phyloP scores from a whole-genome alignment of 305 asterid species.

The Fraxinus ornus region DNA sequence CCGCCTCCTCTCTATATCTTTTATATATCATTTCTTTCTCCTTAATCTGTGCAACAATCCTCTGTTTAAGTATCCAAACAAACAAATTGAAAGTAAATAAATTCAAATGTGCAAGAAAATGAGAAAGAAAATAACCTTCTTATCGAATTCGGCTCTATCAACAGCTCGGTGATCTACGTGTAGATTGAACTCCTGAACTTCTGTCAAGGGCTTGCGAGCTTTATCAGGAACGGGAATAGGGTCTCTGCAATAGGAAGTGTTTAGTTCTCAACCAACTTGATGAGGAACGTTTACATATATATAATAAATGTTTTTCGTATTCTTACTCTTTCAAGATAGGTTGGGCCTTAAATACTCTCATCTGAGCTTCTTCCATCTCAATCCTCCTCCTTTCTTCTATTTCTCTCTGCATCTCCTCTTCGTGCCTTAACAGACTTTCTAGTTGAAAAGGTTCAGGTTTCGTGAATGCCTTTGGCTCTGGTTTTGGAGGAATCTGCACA shows the following conservation, averaged over 20 bases:
- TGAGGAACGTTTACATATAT: neutral
- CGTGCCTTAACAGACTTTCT: conserved; percentile 77
- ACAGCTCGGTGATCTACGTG: conserved; percentile 72
- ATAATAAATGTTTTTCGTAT: neutral
- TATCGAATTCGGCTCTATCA: conserved; percentile 83
- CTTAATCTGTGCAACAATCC: conserved; percentile 51
- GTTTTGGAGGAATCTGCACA: conserved; percentile 78
- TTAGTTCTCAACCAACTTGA: neutral
- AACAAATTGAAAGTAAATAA: neutral
- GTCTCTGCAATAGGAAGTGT: conserved; percentile 50
- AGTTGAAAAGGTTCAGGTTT: conserved; percentile 80
- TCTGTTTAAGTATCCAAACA: conserved; percentile 24
- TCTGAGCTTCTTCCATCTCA: conserved; percentile 74
- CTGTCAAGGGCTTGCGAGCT: conserved; percentile 71
- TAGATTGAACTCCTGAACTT: conserved; percentile 78
- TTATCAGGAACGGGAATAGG: conserved; percentile 85
- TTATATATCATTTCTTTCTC: conserved; percentile 78
- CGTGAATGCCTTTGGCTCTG: conserved; percentile 86
- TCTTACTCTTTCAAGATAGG: conserved; percentile 76
- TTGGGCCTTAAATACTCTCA: conserved; percentile 79
- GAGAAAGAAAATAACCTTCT: conserved; percentile 50
- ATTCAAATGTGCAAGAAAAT: neutral
- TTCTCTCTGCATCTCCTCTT: conserved; percentile 80
- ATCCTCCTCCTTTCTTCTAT: conserved; percentile 68
- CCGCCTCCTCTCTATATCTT: conserved; percentile 90